Percentiles rank a stretch among this genome's conserved stretches.
These are phyloP conservation scores for Chlamydomonas sp. DNA, from an alignment of 139 green algal genomes.

Conservation along the genomic window DNA sequence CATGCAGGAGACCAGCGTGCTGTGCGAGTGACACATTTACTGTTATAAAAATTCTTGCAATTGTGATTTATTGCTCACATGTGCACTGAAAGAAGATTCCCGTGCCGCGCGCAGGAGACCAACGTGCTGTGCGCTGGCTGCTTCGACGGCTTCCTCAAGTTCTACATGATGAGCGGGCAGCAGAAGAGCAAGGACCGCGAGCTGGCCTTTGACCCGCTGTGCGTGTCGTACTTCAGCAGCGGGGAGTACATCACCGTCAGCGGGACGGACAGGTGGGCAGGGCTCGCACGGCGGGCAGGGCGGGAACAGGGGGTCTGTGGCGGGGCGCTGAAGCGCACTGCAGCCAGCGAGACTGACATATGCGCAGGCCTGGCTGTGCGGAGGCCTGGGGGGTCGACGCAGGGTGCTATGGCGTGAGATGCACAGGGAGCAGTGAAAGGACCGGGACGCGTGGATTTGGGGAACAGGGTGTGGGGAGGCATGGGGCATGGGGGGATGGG, in stretches of 20 bases:
- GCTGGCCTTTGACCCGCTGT: slow-evolving; percentile 70
- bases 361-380: too few relatives aligned
- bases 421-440: too few relatives aligned
- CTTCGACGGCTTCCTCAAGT: slow-evolving; percentile 79
- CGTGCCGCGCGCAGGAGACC: slow-evolving; percentile 24
- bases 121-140: slow-evolving; percentile 74
- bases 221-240: slow-evolving; percentile 67
- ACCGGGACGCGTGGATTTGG: too few relatives aligned
- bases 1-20: too few relatives aligned
- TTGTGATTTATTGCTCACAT: not conserved
- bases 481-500: too few relatives aligned
- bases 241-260: slow-evolving; percentile 74
- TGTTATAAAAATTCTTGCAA: not conserved
- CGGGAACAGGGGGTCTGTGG: not conserved
- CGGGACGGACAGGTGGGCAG: slow-evolving; percentile 69
- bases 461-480: too few relatives aligned
- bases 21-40: too few relatives aligned
- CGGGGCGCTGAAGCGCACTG: not conserved
- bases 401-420: too few relatives aligned
- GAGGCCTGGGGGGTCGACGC: too few relatives aligned
- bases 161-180: slow-evolving; percentile 74
- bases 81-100: not conserved
- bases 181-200: slow-evolving; percentile 70
- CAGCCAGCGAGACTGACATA: not conserved
- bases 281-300: not conserved